Percentiles rank a stretch among this genome's conserved stretches.
These are phyloP conservation scores for Chlamydomonas schloesseri DNA, from an alignment of 139 green algal genomes.

Conservation along the genomic window DNA sequence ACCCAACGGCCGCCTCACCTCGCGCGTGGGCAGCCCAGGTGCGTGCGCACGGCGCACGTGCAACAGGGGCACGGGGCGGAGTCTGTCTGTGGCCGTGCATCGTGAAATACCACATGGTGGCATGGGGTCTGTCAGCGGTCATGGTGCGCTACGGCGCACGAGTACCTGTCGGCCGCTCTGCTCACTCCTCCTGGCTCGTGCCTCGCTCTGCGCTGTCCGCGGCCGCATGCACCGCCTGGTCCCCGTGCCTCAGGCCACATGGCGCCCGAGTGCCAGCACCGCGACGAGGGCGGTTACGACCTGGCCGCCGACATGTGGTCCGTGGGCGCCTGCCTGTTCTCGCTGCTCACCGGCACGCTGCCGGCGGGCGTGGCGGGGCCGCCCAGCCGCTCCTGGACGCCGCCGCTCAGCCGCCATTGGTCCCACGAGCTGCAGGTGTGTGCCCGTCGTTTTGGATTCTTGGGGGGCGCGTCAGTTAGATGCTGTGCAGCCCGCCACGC, in stretches of 20 bases:
- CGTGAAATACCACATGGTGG: no score
- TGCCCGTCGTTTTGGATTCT: no score
- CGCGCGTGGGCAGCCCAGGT: constrained; percentile 32
- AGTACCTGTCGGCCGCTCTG: no score
- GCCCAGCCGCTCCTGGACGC: background rate
- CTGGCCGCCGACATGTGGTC: constrained; percentile 43
- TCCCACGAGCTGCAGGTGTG: background rate
- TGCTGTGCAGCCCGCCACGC: no score
- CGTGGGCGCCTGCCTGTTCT: constrained; percentile 32
- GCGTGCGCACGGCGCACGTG: background rate
- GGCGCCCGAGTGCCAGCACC: constrained; percentile 26
- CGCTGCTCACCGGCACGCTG: constrained; percentile 30
- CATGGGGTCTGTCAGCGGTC: no score
- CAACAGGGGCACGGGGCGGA: no score
- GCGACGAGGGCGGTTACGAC: constrained; percentile 24
- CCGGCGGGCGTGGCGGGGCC: constrained; percentile 25
- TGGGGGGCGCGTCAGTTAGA: no score
- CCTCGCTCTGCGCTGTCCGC: no score
- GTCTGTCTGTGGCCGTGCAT: no score
- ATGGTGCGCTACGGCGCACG: no score
- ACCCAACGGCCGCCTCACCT: constrained; percentile 6
- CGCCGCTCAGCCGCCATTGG: constrained; percentile 11
- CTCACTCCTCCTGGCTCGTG: no score
- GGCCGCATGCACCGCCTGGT: no score
- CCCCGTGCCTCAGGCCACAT: constrained; percentile 8